Evolutionary conservation across 192 early-diverging fungal genomes (phyloP).

Genomic region (Phlyctochytrium bullatum): DNA sequence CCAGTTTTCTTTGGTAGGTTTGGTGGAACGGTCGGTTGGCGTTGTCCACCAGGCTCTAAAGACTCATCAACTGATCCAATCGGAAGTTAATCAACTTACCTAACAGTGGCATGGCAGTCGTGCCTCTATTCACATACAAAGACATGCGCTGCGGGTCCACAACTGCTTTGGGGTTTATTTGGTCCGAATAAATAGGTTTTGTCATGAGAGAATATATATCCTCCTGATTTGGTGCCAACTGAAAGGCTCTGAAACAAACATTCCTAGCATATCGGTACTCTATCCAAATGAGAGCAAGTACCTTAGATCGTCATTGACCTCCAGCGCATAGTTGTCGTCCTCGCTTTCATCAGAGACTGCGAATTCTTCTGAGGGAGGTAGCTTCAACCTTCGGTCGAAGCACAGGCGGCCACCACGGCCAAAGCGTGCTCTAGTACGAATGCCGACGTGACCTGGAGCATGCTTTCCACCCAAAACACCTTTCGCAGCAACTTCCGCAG

Average conservation of each 20-base stretch:
- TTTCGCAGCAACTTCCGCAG: no score
- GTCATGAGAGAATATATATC: constrained; percentile 24
- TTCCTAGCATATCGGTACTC: constrained; percentile 1
- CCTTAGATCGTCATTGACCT: constrained; percentile 21
- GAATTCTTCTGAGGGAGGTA: background rate
- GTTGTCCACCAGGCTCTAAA: background rate
- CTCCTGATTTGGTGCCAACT: constrained; percentile 20
- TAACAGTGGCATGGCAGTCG: background rate
- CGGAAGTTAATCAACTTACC: no score
- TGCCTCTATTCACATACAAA: background rate
- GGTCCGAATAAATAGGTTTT: constrained; percentile 24
- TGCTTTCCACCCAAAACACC: no score
- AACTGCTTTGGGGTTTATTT: constrained; percentile 24
- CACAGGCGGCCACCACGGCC: constrained; percentile 78
- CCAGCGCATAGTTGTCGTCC: background rate
- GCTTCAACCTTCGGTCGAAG: constrained; percentile 61
- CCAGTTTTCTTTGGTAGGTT: background rate
- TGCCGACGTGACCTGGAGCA: constrained; percentile 21
- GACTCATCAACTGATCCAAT: background rate
- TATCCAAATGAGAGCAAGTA: background rate
- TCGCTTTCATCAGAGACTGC: constrained; percentile 4
- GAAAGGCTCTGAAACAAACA: constrained; percentile 21
- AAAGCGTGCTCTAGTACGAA: constrained; percentile 56
- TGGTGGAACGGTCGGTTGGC: background rate
- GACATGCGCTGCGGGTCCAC: constrained; percentile 9